Evolutionary conservation across 1,139 yeast species (phyloP), one percentile per base, ranked within the genome.

Genomic region (Blastobotrys apis): DNA sequence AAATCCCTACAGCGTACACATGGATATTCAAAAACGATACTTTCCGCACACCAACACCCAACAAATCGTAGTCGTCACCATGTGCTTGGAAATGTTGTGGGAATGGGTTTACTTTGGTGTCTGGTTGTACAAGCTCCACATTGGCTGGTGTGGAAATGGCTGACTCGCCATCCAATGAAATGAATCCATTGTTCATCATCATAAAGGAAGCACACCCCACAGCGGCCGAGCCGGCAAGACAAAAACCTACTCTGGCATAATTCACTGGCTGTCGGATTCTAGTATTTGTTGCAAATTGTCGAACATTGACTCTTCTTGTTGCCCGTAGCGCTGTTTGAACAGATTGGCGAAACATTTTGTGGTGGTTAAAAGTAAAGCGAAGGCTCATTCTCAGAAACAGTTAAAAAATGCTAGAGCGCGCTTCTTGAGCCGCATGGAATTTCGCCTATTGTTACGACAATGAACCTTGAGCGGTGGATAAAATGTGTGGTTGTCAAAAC

Each of bases 1-100:
- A 90, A 13, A 90, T 67, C 0, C 95, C 97, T 33, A 85, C 69
- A 0, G 87, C 95, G 60, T 90, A 90, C 3, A 92, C 96, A 56
- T 81, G 86, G 68, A 90, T 80, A n/a, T 75, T 71, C 33, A 88
- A 57, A 58, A 90, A 85, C 0, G 97, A 84, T 12, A 90, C 97
- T 0, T 82, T 68, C 56, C 97, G 71, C 3, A 81, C 78, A 0
- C 97, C 97, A 47, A 77, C 74, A 0, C 96, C 97, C 10, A 92
- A 57, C 37, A 88, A 62, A 38, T 72, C 66, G 56, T 67, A 81
- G 32, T 67, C 60, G 5, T 44, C 52, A 16, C 58, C 64, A 21
- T 53, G 55, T 17, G 25, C 29, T 4, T 47, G 34, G 19, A 65
- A 41, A 3, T 38, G 37, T 16, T 45, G 37, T 19, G 68, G 66